These are phyloP conservation scores for Colletotrichum coccodes DNA, from an alignment of 2,329 filamentous ascomycete species.

Conservation along the genomic window DNA sequence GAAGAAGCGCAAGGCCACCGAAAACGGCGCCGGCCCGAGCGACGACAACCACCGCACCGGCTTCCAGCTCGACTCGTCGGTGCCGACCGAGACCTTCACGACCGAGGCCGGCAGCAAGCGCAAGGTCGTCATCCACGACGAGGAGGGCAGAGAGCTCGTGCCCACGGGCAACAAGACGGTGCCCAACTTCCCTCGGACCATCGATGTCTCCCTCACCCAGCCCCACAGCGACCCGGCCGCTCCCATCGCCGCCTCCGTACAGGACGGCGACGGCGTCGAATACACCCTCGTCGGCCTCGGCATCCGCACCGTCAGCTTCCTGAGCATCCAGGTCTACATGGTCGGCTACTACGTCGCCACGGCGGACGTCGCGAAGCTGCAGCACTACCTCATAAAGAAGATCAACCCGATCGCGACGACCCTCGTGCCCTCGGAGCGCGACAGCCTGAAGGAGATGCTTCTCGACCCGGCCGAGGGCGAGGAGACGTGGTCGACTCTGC, in stretches of 20 bases:
- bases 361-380: conserved; percentile 82
- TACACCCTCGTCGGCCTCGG: conserved; percentile 92
- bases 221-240: conserved; percentile 35
- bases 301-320: conserved; percentile 88
- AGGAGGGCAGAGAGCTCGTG: conserved; percentile 79
- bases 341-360: conserved; percentile 92
- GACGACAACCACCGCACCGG: background rate
- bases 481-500: conserved; percentile 77
- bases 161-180: conserved; percentile 85
- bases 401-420: conserved; percentile 84
- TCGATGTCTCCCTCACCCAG: conserved; percentile 66
- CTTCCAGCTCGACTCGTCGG: conserved; percentile 53
- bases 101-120: conserved; percentile 60
- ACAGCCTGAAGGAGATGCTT: conserved; percentile 74
- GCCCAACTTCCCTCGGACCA: conserved; percentile 79
- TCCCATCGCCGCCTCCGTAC: conserved; percentile 50
- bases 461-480: conserved; percentile 77
- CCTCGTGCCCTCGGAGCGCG: conserved; percentile 84
- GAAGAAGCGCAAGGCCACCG: conserved; percentile 37
- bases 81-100: conserved; percentile 57
- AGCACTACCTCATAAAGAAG: conserved; percentile 78
- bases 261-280: conserved; percentile 63
- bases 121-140: conserved; percentile 71
- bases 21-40: conserved; percentile 30
- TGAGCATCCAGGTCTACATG: conserved; percentile 92